These are phyloP conservation scores for Microsporum audouinii DNA, from an alignment of 2,329 filamentous ascomycete genomes.

Conservation along the genomic window DNA sequence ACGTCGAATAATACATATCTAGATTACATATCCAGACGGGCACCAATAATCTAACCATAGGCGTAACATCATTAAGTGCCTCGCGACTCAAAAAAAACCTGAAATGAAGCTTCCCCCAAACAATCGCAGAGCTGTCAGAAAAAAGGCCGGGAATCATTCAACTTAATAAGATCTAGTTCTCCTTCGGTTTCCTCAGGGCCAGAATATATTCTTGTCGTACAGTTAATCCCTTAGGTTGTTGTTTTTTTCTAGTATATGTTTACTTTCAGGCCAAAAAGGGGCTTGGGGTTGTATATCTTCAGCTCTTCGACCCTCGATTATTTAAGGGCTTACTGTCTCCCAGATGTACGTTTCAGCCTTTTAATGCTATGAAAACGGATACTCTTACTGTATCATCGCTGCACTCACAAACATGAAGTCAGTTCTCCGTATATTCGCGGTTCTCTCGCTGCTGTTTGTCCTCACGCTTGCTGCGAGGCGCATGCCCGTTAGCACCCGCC, in stretches of 20 bases:
- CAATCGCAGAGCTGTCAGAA: not conserved
- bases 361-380: not conserved
- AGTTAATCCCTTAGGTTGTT: not conserved
- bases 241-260: not conserved
- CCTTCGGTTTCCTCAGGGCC: not conserved
- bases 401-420: not conserved
- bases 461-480: not conserved
- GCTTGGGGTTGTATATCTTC: not conserved
- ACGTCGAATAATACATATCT: not conserved
- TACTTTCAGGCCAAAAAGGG: not conserved
- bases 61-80: not conserved
- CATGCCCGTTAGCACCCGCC: not conserved
- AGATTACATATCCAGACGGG: not conserved
- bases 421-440: not conserved
- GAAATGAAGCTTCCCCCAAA: not conserved
- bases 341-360: not conserved
- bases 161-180: not conserved
- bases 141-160: not conserved
- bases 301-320: not conserved
- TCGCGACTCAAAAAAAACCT: not conserved
- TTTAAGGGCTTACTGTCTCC: not conserved
- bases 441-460: not conserved
- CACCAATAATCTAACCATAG: not conserved
- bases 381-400: not conserved
- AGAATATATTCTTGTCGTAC: not conserved